Percentiles rank a stretch among this genome's conserved stretches.
These are phyloP conservation scores for Allium cepa DNA, from an alignment of 106 monocot genomes.

Conservation along the genomic window DNA sequence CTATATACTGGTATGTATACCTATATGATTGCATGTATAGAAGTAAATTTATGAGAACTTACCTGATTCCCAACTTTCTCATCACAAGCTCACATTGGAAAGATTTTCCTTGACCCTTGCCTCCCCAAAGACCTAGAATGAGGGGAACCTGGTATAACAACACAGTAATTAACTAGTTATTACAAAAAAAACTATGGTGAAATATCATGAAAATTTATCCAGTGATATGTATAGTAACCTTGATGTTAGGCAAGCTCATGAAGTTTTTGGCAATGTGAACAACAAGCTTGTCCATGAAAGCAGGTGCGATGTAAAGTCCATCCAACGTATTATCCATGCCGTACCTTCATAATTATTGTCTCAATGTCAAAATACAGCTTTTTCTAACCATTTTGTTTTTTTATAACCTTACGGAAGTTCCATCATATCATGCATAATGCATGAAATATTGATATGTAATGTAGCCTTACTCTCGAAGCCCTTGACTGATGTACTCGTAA, in stretches of 20 bases:
- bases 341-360: conserved; percentile 25
- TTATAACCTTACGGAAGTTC: no score
- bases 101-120: conserved; percentile 74
- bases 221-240: conserved; percentile 22
- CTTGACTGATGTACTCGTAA: conserved; percentile 87
- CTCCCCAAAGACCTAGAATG: conserved; percentile 80
- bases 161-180: not conserved
- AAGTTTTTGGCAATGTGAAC: conserved; percentile 94
- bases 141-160: conserved; percentile 42
- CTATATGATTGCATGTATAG: no score
- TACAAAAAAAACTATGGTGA: not conserved
- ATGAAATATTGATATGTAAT: no score
- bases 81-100: conserved; percentile 75
- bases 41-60: conserved; percentile 10
- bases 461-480: conserved; percentile 52
- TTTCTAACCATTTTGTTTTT: no score
- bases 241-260: conserved; percentile 92
- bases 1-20: no score
- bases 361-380: not conserved
- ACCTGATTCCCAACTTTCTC: conserved; percentile 77
- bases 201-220: no score
- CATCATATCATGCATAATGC: no score
- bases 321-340: conserved; percentile 71
- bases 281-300: conserved; percentile 90
- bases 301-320: conserved; percentile 85